Evolutionary conservation across 768 basidiomycete genomes (phyloP).

Genomic region (Kwoniella sp.): DNA sequence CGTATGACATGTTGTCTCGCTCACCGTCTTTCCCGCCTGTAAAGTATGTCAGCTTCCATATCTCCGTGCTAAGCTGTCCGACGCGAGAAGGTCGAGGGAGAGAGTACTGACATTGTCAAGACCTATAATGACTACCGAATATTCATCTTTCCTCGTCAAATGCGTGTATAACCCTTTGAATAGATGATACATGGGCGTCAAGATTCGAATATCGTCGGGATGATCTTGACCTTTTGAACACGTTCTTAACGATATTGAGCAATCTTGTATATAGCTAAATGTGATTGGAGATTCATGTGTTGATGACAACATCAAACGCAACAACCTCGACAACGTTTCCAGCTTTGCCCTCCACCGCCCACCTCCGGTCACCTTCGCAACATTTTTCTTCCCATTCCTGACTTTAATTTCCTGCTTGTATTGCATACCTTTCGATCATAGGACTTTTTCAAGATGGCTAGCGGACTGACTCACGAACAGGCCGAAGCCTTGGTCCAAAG

Average conservation of each 20-base stretch:
- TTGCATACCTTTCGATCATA: not conserved
- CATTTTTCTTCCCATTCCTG: slow-evolving; percentile 1
- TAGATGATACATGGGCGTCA: slow-evolving; percentile 78
- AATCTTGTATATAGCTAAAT: not conserved
- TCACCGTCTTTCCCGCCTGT: slow-evolving; percentile 51
- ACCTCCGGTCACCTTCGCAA: not conserved
- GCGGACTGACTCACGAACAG: slow-evolving; percentile 26
- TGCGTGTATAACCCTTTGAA: slow-evolving; percentile 89
- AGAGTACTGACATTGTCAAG: slow-evolving; percentile 51
- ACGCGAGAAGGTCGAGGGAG: slow-evolving; percentile 5
- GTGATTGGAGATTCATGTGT: not conserved
- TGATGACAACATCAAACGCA: slow-evolving; percentile 7
- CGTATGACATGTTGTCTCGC: slow-evolving; percentile 8
- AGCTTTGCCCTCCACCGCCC: not conserved
- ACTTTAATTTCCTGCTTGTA: not conserved
- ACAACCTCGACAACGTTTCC: slow-evolving; percentile 10
- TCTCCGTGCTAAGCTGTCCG: not conserved
- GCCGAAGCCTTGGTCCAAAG: slow-evolving; percentile 48
- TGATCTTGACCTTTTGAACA: not conserved
- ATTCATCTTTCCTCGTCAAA: slow-evolving; percentile 78
- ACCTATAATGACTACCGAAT: slow-evolving; percentile 92
- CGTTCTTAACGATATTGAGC: not conserved
- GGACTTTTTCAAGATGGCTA: slow-evolving; percentile 17
- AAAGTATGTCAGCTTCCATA: not conserved
- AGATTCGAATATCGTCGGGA: not conserved